phyloP scores from a whole-genome alignment of 805 yeast genomes.

The Wickerhamomyces strasburgensis region DNA sequence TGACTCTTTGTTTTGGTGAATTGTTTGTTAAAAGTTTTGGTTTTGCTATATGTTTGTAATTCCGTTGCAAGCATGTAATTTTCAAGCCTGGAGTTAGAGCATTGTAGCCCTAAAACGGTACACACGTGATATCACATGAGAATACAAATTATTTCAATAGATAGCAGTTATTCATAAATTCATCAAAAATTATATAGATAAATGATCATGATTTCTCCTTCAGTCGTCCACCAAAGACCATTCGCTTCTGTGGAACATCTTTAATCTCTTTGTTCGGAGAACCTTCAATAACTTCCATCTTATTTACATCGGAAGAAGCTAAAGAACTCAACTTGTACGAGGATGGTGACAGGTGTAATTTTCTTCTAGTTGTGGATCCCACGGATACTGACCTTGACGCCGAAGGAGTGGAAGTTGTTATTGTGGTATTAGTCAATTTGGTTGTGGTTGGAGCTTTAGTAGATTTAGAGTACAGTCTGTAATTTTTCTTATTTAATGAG shows the following conservation, averaged over 20 bases:
- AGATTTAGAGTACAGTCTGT: slow-evolving; percentile 6
- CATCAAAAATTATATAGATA: not conserved
- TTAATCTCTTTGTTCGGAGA: slow-evolving; percentile 19
- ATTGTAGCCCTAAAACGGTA: too few relatives aligned
- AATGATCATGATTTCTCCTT: not conserved
- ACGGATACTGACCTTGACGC: slow-evolving; percentile 2
- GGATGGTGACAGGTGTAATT: slow-evolving; percentile 24
- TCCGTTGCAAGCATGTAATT: too few relatives aligned
- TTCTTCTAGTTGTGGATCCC: slow-evolving; percentile 2
- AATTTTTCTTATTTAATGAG: slow-evolving; percentile 15
- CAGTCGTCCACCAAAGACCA: slow-evolving; percentile 6
- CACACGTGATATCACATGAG: not conserved
- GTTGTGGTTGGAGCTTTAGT: slow-evolving; percentile 17
- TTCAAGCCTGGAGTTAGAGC: too few relatives aligned
- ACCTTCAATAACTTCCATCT: slow-evolving; percentile 21
- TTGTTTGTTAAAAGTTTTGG: too few relatives aligned
- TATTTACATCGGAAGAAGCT: slow-evolving; percentile 6
- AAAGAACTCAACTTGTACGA: slow-evolving; percentile 21
- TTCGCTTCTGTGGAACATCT: not conserved
- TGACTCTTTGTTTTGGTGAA: too few relatives aligned
- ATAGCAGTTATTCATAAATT: not conserved
- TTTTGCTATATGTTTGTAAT: too few relatives aligned
- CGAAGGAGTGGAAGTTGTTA: slow-evolving; percentile 20
- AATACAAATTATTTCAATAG: not conserved
- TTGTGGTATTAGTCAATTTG: slow-evolving; percentile 17